These are phyloP conservation scores for Kluyveromyces wickerhamii DNA, from an alignment of 805 yeast species.

Conservation along the genomic window DNA sequence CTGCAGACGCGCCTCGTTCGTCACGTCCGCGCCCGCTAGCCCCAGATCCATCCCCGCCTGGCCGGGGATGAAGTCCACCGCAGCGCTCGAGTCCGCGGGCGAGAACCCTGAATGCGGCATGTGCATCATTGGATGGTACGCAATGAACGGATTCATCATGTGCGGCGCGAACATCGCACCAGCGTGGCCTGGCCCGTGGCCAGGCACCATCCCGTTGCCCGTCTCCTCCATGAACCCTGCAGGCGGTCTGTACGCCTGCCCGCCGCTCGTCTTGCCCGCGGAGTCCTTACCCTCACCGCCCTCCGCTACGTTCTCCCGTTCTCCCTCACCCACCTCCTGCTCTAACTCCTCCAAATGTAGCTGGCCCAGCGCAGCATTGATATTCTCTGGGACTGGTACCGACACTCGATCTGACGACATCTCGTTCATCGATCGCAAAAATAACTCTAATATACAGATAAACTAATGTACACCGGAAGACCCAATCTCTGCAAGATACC, in stretches of 20 bases:
- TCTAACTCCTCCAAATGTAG: slow-evolving; percentile 22
- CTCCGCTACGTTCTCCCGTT: too few species aligned
- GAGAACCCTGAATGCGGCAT: slow-evolving; percentile 4
- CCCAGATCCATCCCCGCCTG: background rate
- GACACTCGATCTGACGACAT: slow-evolving; percentile 1
- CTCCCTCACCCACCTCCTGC: too few species aligned
- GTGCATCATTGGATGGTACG: slow-evolving; percentile 5
- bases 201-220: background rate
- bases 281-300: background rate
- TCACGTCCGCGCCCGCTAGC: background rate
- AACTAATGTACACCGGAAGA: too few species aligned
- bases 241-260: background rate
- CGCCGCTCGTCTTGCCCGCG: background rate
- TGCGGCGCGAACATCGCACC: slow-evolving; percentile 3
- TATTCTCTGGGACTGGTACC: slow-evolving; percentile 12
- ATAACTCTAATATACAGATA: slow-evolving; percentile 6
- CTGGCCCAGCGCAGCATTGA: slow-evolving; percentile 27
- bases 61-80: slow-evolving; percentile 4
- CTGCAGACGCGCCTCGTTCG: background rate
- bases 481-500: too few species aligned
- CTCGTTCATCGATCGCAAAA: slow-evolving; percentile 1
- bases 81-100: slow-evolving; percentile 4
- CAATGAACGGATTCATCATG: slow-evolving; percentile 5
- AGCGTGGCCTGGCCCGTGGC: background rate
- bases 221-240: background rate